These are phyloP conservation scores for Pichia sporocuriosa DNA, from an alignment of 805 yeast genomes.

Conservation along the genomic window DNA sequence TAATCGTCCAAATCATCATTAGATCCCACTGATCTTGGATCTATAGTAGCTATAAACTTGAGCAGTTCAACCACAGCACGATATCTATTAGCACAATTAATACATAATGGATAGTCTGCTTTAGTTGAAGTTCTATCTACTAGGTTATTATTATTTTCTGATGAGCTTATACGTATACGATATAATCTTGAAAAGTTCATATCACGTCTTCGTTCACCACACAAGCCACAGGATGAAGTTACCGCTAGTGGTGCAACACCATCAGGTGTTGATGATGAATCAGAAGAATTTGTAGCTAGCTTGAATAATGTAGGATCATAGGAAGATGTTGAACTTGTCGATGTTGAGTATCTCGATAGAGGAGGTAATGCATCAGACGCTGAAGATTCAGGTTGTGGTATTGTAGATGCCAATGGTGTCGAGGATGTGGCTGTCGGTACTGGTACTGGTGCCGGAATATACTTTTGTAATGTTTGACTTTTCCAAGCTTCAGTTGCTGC, in stretches of 20 bases:
- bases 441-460: neutral
- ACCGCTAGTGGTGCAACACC: conserved; percentile 67
- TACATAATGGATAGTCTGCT: conserved; percentile 63
- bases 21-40: conserved; percentile 2
- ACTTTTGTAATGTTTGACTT: conserved; percentile 17
- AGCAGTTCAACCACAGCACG: conserved; percentile 80
- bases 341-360: conserved; percentile 12
- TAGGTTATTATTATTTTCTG: neutral
- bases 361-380: conserved; percentile 1
- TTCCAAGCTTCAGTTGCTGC: conserved; percentile 74
- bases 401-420: conserved; percentile 12
- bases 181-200: conserved; percentile 72
- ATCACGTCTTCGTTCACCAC: conserved; percentile 73
- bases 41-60: conserved; percentile 42
- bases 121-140: conserved; percentile 28
- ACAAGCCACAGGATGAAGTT: conserved; percentile 68
- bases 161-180: conserved; percentile 31
- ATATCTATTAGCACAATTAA: conserved; percentile 70
- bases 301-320: conserved; percentile 11
- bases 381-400: conserved; percentile 8
- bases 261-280: conserved; percentile 18
- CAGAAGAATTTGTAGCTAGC: conserved; percentile 1
- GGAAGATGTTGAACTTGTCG: conserved; percentile 10
- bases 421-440: conserved; percentile 1
- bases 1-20: conserved; percentile 2